These are phyloP conservation scores for Yamadazyma atmosphaerica DNA, from an alignment of 1,139 yeast species.

Conservation along the genomic window DNA sequence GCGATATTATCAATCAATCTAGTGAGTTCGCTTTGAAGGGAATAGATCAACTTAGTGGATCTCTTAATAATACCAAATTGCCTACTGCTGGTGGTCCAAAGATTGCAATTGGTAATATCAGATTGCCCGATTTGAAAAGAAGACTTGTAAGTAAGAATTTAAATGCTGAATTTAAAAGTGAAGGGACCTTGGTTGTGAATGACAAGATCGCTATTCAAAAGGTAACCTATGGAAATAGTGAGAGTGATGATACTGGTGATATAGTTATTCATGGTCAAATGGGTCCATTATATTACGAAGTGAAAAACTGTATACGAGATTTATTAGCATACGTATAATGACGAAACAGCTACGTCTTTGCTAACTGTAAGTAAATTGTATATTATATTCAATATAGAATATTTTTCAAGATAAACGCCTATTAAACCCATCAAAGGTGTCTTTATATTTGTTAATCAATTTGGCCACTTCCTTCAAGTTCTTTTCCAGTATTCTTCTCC, in stretches of 20 bases:
- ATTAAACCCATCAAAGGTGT: background rate
- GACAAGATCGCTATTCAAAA: constrained; percentile 75
- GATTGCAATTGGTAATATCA: constrained; percentile 85
- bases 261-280: constrained; percentile 82
- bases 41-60: constrained; percentile 13
- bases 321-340: constrained; percentile 72
- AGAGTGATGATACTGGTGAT: constrained; percentile 67
- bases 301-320: constrained; percentile 71
- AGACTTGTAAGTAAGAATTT: constrained; percentile 58
- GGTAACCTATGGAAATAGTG: constrained; percentile 46
- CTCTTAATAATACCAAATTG: constrained; percentile 9
- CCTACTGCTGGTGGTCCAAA: constrained; percentile 27
- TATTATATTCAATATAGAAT: background rate
- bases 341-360: no score
- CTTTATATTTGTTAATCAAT: background rate
- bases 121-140: constrained; percentile 77
- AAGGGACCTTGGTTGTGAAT: constrained; percentile 87
- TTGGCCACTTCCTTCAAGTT: background rate
- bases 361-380: no score
- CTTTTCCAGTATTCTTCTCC: background rate
- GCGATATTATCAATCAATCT: constrained; percentile 34
- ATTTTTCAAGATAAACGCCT: background rate
- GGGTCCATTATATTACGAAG: constrained; percentile 74
- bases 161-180: constrained; percentile 87
- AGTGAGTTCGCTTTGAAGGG: constrained; percentile 41